Base-by-base conservation (phyloP, 208 protist genomes). In the Naegleria fowleri region DNA sequence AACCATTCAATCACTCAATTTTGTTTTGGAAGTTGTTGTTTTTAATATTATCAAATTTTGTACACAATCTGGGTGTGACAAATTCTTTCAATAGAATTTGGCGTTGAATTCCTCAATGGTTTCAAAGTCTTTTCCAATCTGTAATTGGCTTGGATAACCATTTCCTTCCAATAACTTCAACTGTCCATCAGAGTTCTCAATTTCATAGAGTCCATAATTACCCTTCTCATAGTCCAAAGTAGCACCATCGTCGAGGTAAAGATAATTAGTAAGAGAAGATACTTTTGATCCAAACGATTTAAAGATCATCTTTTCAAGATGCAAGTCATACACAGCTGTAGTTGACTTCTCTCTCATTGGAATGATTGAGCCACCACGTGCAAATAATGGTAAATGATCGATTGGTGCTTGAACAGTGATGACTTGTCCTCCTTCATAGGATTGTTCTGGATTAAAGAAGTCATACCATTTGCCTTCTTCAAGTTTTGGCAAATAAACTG, bases 231-330 rank as follows among this genome's bases (percentile, higher is more conserved):
- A 79, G 38, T 83, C 86, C 9, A 93, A 38, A 58, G 40, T 58
- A 16, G 25, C 43, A n/a, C 94, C 94, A 93, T 96, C 94, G 90
- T 96, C 95, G 2, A 96, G 41, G 33, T 92, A 96, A 0, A 96
- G 67, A 33, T 79, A 79, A n/a, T 79, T 79, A 36, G 19, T 25
- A 36, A 36, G 29, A 36, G 0, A 29, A 13, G 67, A 13, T 36
- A 36, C 67, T 36, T 13, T 36, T 36, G 6, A 36, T 36, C 67
- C 67, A 33, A 79, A 79, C 9, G 29, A 29, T 79, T 79, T 79
- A 33, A 36, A 79, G 9, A 13, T 36, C 16, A 79, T 36, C 6
- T 29, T 9, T 36, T 36, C 67, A 6, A 79, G 36, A 79, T 79
- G 67, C n/a, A 79, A 79, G 9, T 90, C 88, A 88, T 79, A 51